These are phyloP conservation scores for Saccharomycopsis javanensis DNA, from an alignment of 805 yeast genomes.

Conservation along the genomic window DNA sequence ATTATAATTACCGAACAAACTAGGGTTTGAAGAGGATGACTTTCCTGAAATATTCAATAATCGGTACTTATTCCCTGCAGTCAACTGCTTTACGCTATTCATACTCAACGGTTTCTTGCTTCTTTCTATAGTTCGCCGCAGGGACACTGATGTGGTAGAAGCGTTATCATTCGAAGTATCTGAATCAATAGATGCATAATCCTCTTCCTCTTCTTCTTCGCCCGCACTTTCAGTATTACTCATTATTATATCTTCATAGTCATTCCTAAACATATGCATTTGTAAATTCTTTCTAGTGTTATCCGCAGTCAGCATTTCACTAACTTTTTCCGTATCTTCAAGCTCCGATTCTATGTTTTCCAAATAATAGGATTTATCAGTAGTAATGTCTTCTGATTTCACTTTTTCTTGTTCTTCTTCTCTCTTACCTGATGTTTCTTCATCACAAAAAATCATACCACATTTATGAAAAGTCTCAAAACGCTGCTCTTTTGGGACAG, in stretches of 20 bases:
- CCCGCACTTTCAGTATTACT: constrained; percentile 12
- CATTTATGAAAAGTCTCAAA: constrained; percentile 17
- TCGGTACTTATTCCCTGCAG: neutral
- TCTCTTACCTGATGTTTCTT: constrained; percentile 17
- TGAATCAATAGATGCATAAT: constrained; percentile 10
- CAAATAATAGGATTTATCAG: constrained; percentile 10
- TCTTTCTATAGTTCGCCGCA: neutral
- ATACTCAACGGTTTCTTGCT: neutral
- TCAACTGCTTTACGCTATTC: neutral
- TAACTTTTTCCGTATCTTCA: neutral
- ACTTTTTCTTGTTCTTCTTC: constrained; percentile 19
- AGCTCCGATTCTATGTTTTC: neutral
- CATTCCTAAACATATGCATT: neutral
- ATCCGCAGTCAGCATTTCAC: neutral
- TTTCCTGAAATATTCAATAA: neutral
- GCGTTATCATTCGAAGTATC: constrained; percentile 16
- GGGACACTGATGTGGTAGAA: constrained; percentile 4
- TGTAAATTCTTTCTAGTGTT: neutral
- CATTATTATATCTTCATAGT: constrained; percentile 9
- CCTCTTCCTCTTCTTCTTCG: constrained; percentile 7
- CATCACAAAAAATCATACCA: constrained; percentile 20
- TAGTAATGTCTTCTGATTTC: constrained; percentile 21
- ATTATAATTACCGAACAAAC: neutral
- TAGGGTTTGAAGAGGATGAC: neutral
- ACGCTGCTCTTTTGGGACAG: neutral